These are phyloP conservation scores for Hypoxylon subgilvum DNA, from an alignment of 495 filamentous ascomycete genomes.

Conservation along the genomic window DNA sequence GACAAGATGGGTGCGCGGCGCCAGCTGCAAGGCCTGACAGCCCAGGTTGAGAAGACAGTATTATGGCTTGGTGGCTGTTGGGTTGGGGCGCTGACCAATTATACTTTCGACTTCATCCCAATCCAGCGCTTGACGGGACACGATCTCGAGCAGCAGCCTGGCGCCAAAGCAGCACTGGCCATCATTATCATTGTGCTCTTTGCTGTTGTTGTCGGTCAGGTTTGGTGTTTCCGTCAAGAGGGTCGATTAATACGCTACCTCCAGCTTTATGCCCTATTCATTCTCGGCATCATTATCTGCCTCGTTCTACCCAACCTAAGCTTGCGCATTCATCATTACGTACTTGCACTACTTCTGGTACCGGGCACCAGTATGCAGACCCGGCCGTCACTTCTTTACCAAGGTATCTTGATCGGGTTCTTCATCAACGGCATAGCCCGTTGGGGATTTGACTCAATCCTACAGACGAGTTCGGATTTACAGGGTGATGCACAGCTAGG, in stretches of 20 bases:
- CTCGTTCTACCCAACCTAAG: conserved; percentile 79
- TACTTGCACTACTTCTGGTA: conserved; percentile 80
- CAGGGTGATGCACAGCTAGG: conserved; percentile 73
- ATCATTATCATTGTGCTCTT: conserved; percentile 69
- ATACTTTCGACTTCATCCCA: conserved; percentile 84
- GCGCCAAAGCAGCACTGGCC: conserved; percentile 72
- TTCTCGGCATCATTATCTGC: conserved; percentile 64
- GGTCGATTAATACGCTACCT: conserved; percentile 72
- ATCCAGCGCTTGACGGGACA: conserved; percentile 77
- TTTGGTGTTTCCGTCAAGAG: conserved; percentile 76
- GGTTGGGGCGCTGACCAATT: conserved; percentile 81
- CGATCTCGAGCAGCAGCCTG: conserved; percentile 78
- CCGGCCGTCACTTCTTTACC: conserved; percentile 76
- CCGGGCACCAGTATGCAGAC: conserved; percentile 86
- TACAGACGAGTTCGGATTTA: conserved; percentile 80
- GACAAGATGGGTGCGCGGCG: conserved; percentile 65
- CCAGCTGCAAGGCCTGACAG: conserved; percentile 61
- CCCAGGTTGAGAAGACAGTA: conserved; percentile 73
- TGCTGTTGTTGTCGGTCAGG: conserved; percentile 67
- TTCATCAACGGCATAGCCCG: conserved; percentile 91
- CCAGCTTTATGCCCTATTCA: conserved; percentile 69
- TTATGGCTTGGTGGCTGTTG: conserved; percentile 77
- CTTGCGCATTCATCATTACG: conserved; percentile 93
- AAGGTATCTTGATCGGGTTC: conserved; percentile 85
- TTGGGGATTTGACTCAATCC: conserved; percentile 89